Base-by-base conservation (phyloP, 2,329 filamentous ascomycete species). In the Colletotrichum eremochloae region DNA sequence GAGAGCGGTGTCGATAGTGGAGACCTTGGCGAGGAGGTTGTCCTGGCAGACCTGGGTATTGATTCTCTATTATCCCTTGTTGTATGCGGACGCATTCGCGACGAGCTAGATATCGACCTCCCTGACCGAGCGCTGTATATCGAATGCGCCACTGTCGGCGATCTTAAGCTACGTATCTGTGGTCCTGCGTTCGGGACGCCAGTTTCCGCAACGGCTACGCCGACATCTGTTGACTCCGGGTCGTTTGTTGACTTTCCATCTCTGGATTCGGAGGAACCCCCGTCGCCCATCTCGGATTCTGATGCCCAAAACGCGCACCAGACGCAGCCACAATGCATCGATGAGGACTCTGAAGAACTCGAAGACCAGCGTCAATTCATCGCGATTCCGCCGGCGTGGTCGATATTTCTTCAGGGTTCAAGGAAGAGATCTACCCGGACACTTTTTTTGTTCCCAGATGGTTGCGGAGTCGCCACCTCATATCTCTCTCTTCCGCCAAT, bases 381-480 rank as follows among this genome's bases (percentile, higher is more conserved):
- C n/a, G n/a, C 63, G 3, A 63, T 86, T 74, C 83, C 85, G 80
- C 89, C 84, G 81, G 88, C 81, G 74, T 82, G 78, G 38, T 84
- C 82, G 0, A 80, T 82, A 6, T 80, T 84, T 18, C 75, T 87
- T 2, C 87, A 89, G 68, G 89, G 89, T 18, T 87, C 83, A 72
- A 75, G 84, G 50, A 76, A 74, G 77, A 73, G 79, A 75, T 76
- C 81, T 78, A 84, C 80, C 11, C 83, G 82, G 74, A 82, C 84
- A 42, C 81, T 87, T 14, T 88, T 87, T 76, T 85, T 89, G 79
- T 79, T 89, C 33, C 87, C 87, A 9, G 87, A 89, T 70, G 87
- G 87, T 44, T 87, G 86, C 64, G 91, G 82, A 78, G 85, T 88
- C 63, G 90, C 91, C 20, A 92, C 91, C 18, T 92, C 90, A 2